Base-by-base conservation (phyloP, 1,284 basidiomycete genomes). In the Trichosporon sp. region DNA sequence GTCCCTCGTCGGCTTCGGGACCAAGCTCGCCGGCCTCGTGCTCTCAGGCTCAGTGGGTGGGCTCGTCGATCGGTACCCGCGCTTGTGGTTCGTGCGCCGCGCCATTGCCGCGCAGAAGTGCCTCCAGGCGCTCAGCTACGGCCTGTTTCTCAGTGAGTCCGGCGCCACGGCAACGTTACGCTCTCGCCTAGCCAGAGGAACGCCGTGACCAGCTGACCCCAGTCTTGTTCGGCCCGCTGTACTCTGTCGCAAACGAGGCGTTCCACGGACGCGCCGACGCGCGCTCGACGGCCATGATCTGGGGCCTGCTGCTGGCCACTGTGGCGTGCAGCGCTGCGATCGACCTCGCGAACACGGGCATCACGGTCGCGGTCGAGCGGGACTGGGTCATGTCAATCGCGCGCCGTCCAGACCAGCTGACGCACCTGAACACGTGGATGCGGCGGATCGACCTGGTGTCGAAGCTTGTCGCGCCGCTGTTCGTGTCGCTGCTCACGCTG, bases 371-470 rank as follows among this genome's bases (percentile, higher is more conserved):
- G 0, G 79, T 86, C 25, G 85, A 86, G 72, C 74, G 86, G 6
- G 85, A 86, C 69, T 86, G 86, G 85, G 83, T 85, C 7, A 83
- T 82, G 2, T 76, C 80, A 51, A 84, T 86, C 68, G 80, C 83
- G 4, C 62, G 76, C 60, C 65, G 72, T 23, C 64, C 79, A 64
- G 71, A 63, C 9, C 69, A 71, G 2, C 72, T 83, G 12, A 83
- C 80, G 0, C 51, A 64, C n/a, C 72, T 84, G 42, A 84, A 84
- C 71, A 81, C 83, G 31, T 80, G 68, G 35, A 80, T 84, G 67
- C 80, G 85, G 1, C 78, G 85, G 15, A 84, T 85, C 42, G 85
- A 85, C 71, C 77, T 86, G 1, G 68, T 84, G 12, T 83, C 80
- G 31, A 86, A 85, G 74, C 80, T 86, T 4, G 62, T 83, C 12